phyloP scores from a whole-genome alignment of 2,329 filamentous ascomycete genomes.

The Chaetomiaceae sp. region DNA sequence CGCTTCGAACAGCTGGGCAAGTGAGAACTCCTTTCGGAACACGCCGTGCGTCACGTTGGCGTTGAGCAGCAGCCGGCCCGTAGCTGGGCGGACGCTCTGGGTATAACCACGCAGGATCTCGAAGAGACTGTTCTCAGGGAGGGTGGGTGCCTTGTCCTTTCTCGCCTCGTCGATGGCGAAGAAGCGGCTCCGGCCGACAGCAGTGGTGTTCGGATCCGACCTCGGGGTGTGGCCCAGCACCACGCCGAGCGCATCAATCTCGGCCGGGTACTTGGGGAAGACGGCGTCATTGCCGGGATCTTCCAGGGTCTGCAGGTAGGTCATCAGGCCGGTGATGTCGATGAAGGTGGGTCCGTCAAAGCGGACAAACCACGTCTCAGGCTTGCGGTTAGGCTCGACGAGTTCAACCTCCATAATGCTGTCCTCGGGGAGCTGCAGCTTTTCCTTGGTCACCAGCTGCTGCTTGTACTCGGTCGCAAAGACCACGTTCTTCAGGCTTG shows the following conservation, averaged over 20 bases:
- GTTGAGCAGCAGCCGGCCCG: constrained; percentile 51
- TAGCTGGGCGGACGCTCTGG: constrained; percentile 49
- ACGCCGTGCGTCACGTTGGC: constrained; percentile 51
- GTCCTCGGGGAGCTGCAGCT: constrained; percentile 34
- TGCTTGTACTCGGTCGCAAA: constrained; percentile 49
- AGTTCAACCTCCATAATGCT: constrained; percentile 35
- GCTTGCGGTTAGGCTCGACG: constrained; percentile 29
- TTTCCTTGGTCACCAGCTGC: constrained; percentile 39
- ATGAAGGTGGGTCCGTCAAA: constrained; percentile 39
- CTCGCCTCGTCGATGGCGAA: constrained; percentile 38
- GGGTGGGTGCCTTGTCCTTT: constrained; percentile 3
- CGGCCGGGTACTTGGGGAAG: constrained; percentile 46
- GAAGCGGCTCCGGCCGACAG: constrained; percentile 45
- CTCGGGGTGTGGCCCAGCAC: constrained; percentile 45
- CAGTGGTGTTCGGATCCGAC: constrained; percentile 32
- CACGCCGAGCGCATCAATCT: constrained; percentile 48
- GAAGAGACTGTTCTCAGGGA: constrained; percentile 27
- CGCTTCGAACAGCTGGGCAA: constrained; percentile 32
- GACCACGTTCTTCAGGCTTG: constrained; percentile 30
- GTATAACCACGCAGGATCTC: constrained; percentile 50
- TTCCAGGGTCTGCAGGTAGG: constrained; percentile 41
- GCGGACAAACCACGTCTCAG: constrained; percentile 37
- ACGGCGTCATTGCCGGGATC: constrained; percentile 33
- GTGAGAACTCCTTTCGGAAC: constrained; percentile 39
- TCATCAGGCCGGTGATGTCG: constrained; percentile 37